These are phyloP conservation scores for Xerocomus nothofagi DNA, from an alignment of 1,284 basidiomycete genomes.

Conservation along the genomic window DNA sequence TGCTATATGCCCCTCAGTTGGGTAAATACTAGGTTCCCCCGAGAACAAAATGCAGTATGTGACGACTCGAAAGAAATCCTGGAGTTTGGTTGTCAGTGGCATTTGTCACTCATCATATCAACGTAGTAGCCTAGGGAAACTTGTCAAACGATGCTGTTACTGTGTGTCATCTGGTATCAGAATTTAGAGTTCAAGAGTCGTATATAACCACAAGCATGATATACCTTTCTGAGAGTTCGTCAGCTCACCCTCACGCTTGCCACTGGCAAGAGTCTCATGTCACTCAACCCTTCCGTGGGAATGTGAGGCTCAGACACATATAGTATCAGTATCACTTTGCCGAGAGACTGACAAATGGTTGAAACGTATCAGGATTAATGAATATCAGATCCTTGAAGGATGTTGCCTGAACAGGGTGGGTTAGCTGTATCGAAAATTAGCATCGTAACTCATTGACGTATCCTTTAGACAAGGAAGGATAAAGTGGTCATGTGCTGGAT, in stretches of 20 bases:
- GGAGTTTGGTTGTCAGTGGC: too few relatives aligned
- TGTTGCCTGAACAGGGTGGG: background rate
- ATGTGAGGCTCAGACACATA: too few relatives aligned
- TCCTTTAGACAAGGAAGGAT: constrained; percentile 17
- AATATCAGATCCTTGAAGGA: constrained; percentile 3
- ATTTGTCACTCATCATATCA: too few relatives aligned
- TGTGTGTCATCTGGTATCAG: background rate
- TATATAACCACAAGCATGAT: too few relatives aligned
- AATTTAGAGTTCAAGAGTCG: background rate
- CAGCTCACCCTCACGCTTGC: too few relatives aligned
- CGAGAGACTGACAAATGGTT: too few relatives aligned
- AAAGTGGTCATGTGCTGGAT: constrained; percentile 21
- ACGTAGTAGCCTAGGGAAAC: too few relatives aligned
- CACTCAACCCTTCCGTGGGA: background rate
- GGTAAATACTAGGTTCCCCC: background rate
- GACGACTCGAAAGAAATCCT: background rate
- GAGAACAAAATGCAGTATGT: too few relatives aligned
- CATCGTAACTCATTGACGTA: constrained; percentile 9
- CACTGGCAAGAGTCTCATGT: background rate
- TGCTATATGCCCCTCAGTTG: too few relatives aligned
- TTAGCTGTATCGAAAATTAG: constrained; percentile 12
- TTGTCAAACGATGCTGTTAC: background rate
- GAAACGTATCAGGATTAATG: constrained; percentile 10
- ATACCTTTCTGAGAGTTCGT: too few relatives aligned
- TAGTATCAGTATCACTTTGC: background rate